Evolutionary conservation across 495 filamentous ascomycete species (phyloP), one percentile per base, ranked within the genome.

Genomic region (Lophiostoma macrostomum): DNA sequence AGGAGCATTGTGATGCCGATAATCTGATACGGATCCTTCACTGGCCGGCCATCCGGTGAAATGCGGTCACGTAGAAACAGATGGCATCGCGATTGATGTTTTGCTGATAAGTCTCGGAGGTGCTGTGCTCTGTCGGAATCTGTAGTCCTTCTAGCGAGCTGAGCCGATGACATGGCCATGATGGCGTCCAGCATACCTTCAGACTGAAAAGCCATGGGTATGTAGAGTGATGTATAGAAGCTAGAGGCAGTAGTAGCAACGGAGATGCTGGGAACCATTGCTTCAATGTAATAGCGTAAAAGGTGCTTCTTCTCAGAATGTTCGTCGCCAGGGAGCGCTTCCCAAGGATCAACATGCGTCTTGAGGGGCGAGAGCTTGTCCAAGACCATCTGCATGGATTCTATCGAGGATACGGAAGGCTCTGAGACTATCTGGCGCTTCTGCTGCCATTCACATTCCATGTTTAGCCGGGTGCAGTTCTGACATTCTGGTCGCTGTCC

Each of bases 171-270:
- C 12, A 54, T 34, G 12, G 57, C 57, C 7, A 54, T 37, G 35
- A 60, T 53, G 36, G 57, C 57, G 38, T 60, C 42, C n/a, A 60
- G 28, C 34, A 60, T 48, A 6, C 57, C 50, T 40, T 60, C 32
- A 4, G 50, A 55, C 24, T 60, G 27, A 11, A 42, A 25, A 13
- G 55, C 55, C 55, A 50, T 51, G 13, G 55, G 55, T 27, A 60
- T 60, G 24, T 60, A 60, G 8, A 60, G 50, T 12, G 14, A 18
- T 6, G 50, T 60, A 25, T 60, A 60, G 41, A 54, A 60, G 25
- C 50, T 54, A 1, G 50, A 55, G 2, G 42, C 36, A 1, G 57
- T 60, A 5, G 38, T 60, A 10, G 57, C 57, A 4, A 60, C 50
- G 19, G 57, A 60, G 30, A 60, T 35, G 24, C 57, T 60, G 11